These are phyloP conservation scores for Aureobasidium sp. DNA, from an alignment of 2,329 filamentous ascomycete genomes.

Conservation along the genomic window DNA sequence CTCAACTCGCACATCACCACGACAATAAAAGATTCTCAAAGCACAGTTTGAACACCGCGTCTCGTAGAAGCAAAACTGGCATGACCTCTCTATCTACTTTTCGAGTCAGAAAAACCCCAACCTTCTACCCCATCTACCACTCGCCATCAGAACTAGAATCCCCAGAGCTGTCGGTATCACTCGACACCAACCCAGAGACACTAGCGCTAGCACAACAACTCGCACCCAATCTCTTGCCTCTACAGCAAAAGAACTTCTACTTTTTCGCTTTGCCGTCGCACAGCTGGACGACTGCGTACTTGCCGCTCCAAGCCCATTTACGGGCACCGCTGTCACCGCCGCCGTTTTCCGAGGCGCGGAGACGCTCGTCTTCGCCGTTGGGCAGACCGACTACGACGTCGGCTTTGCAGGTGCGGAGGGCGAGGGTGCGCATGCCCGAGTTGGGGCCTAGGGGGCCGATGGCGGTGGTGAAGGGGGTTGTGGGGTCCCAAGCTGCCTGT, in stretches of 20 bases:
- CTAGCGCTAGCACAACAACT: not conserved
- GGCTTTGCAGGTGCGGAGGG: conserved; percentile 90
- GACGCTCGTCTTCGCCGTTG: conserved; percentile 72
- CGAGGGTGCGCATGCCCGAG: conserved; percentile 77
- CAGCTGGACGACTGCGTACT: conserved; percentile 92
- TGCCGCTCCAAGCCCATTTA: conserved; percentile 92
- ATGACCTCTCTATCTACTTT: not conserved
- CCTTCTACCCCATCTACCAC: not conserved
- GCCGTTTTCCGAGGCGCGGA: conserved; percentile 60
- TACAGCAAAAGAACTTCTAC: not conserved
- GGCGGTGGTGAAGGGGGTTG: conserved; percentile 76
- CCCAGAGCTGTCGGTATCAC: too few relatives aligned
- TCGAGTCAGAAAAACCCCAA: not conserved
- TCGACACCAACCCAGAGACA: too few relatives aligned
- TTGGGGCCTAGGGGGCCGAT: conserved; percentile 77
- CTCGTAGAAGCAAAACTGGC: not conserved
- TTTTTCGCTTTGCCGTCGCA: conserved; percentile 54
- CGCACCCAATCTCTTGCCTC: not conserved
- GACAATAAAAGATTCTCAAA: not conserved
- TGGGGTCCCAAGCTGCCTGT: conserved; percentile 71
- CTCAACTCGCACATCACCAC: not conserved
- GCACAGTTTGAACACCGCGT: not conserved
- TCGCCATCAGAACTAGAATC: not conserved
- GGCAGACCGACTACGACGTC: conserved; percentile 90
- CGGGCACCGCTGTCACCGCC: conserved; percentile 63